Evolutionary conservation across 495 filamentous ascomycete genomes (phyloP).

Genomic region (Parachaetomium inaequale): DNA sequence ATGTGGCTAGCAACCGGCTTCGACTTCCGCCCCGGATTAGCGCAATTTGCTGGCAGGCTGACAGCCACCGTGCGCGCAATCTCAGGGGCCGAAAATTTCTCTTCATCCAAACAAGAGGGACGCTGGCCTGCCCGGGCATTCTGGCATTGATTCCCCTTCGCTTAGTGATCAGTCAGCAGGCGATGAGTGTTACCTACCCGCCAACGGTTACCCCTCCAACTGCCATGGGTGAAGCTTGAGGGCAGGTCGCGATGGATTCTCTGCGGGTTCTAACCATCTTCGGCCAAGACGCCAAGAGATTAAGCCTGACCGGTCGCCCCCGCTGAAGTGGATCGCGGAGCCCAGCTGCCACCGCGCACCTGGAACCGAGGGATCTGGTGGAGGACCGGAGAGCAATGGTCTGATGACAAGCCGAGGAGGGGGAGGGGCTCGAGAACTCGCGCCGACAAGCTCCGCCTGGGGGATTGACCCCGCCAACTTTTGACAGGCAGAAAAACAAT

Average conservation of each 20-base stretch:
- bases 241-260: not conserved
- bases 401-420: constrained; percentile 21
- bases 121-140: not conserved
- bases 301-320: constrained; percentile 18
- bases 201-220: not conserved
- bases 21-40: constrained; percentile 29
- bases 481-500: not conserved
- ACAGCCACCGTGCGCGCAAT: constrained; percentile 23
- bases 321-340: constrained; percentile 21
- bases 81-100: constrained; percentile 22
- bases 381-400: constrained; percentile 17
- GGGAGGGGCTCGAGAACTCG: constrained; percentile 20
- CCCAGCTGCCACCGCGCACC: constrained; percentile 24
- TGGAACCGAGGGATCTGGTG: constrained; percentile 25
- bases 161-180: not conserved
- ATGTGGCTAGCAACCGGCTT: constrained; percentile 24
- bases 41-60: constrained; percentile 26
- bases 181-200: not conserved
- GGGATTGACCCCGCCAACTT: constrained; percentile 9
- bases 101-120: constrained; percentile 12
- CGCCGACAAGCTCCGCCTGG: not conserved
- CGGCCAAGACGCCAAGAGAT: constrained; percentile 19
- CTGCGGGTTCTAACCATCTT: constrained; percentile 4
- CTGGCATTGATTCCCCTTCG: not conserved
- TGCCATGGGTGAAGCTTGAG: constrained; percentile 12